Base-by-base conservation (phyloP, 2,329 filamentous ascomycete genomes). In the Cladosporium phlei region DNA sequence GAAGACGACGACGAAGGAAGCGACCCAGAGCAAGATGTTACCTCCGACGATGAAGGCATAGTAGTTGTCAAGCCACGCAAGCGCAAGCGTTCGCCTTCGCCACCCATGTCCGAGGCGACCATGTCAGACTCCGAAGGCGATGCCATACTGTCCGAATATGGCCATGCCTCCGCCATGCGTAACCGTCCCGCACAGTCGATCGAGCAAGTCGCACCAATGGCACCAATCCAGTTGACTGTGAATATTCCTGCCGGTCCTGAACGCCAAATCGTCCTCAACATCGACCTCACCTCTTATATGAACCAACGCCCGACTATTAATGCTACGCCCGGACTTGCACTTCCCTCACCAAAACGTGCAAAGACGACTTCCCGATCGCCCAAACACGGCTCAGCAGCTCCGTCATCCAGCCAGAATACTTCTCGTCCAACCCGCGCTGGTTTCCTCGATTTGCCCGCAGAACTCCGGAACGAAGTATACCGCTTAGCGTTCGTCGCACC, bases 401-500 rank as follows among this genome's bases (percentile, higher is more conserved):
- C 46, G 2, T 27, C 22, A n/a, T 7, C 30, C 10, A 32, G 19
- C 3, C 25, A 33, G 3, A 10, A 8, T 10, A 8, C 37, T 3
- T 35, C 45, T 20, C 35, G 24, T 8, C 17, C 35, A 8, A 38
- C 29, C 5, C 21, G 25, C 7, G 30, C 44, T 9, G 62, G 61
- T 10, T 67, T 69, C 49, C 56, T 68, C 17, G 62, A 64, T 47
- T 54, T 71, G 1, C 66, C 69, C 4, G 49, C 57, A 10, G 74
- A 76, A 52, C 52, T 77, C 4, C 66, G 74, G 11, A 73, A 75
- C 50, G 64, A 67, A 14, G 63, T 76, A 28, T 77, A 77, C 53
- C 62, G 66, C 3, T 52, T 65, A 7, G 49, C 71, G 8, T 72
- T 76, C 39, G 61, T 69, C 16, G 51, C 58, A 7, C 45, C 45